These are phyloP conservation scores for Acidiella bohemica DNA, from an alignment of 495 filamentous ascomycete species.

Conservation along the genomic window DNA sequence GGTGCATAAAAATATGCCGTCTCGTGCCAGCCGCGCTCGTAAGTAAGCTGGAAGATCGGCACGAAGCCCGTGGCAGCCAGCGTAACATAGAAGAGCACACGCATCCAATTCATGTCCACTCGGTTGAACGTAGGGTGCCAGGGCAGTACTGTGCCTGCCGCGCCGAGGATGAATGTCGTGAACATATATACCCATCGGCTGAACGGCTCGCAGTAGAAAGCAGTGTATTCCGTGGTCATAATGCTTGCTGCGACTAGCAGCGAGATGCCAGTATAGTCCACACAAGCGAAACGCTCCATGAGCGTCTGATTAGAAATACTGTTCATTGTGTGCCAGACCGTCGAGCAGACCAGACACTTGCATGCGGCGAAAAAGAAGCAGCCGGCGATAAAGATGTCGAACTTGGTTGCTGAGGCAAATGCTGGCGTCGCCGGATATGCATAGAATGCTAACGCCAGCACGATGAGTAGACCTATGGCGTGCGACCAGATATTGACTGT, in stretches of 20 bases:
- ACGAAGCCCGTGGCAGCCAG: slow-evolving; percentile 85
- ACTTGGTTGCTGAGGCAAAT: slow-evolving; percentile 71
- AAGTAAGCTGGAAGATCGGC: slow-evolving; percentile 68
- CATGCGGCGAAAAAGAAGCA: slow-evolving; percentile 95
- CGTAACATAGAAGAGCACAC: slow-evolving; percentile 82
- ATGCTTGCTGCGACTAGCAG: slow-evolving; percentile 92
- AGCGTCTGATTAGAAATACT: slow-evolving; percentile 77
- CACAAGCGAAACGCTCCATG: slow-evolving; percentile 92
- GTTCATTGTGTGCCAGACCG: slow-evolving; percentile 97
- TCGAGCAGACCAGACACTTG: slow-evolving; percentile 90
- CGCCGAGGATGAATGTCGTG: slow-evolving; percentile 64
- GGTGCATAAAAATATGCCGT: slow-evolving; percentile 81
- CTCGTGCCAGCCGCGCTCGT: slow-evolving; percentile 60
- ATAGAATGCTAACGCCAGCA: slow-evolving; percentile 86
- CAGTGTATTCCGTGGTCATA: slow-evolving; percentile 96
- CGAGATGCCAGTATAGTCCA: slow-evolving; percentile 97
- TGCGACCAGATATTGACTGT: slow-evolving; percentile 98
- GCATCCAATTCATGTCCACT: slow-evolving; percentile 76
- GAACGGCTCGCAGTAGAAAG: slow-evolving; percentile 91
- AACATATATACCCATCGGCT: slow-evolving; percentile 79
- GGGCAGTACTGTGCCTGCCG: slow-evolving; percentile 81
- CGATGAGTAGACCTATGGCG: slow-evolving; percentile 68
- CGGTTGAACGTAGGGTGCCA: slow-evolving; percentile 97
- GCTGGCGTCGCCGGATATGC: slow-evolving; percentile 82
- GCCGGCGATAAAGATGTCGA: slow-evolving; percentile 77